Percentiles rank a stretch among this genome's conserved stretches.
These are phyloP conservation scores for Aspergillus versicolor DNA, from an alignment of 2,329 filamentous ascomycete species.

Conservation along the genomic window DNA sequence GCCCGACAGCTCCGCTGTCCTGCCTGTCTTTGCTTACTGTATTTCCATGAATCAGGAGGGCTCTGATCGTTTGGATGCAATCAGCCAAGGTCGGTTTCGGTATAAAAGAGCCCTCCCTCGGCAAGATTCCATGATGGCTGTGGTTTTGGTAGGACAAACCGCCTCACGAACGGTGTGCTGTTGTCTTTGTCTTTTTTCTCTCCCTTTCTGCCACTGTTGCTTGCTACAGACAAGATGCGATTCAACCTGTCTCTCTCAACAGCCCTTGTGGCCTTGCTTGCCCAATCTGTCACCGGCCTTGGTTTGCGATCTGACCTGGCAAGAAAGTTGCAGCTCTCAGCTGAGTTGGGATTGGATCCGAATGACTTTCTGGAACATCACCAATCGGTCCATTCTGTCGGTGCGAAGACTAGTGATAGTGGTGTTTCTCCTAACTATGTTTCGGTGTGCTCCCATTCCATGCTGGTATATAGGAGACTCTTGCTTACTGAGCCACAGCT, in stretches of 20 bases:
- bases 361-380: conserved; percentile 13
- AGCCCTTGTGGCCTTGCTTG: conserved; percentile 8
- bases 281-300: conserved; percentile 14
- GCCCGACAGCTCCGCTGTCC: conserved; percentile 1
- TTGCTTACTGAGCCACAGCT: conserved; percentile 9
- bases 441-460: conserved; percentile 8
- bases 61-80: background rate
- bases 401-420: background rate
- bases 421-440: conserved; percentile 16
- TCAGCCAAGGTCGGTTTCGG: background rate
- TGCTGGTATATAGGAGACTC: background rate
- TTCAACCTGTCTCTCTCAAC: background rate
- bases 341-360: conserved; percentile 21
- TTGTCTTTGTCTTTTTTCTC: background rate
- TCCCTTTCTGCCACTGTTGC: background rate
- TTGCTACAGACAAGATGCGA: conserved; percentile 6
- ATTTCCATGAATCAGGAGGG: background rate
- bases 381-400: conserved; percentile 14
- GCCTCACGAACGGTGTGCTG: background rate
- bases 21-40: background rate
- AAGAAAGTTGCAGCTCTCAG: conserved; percentile 20
- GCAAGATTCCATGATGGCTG: background rate
- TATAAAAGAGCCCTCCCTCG: background rate
- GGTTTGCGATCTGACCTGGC: conserved; percentile 14
- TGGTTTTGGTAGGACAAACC: background rate